phyloP scores from a whole-genome alignment of 345 rosid genomes.

The Clarkia xantiana region DNA sequence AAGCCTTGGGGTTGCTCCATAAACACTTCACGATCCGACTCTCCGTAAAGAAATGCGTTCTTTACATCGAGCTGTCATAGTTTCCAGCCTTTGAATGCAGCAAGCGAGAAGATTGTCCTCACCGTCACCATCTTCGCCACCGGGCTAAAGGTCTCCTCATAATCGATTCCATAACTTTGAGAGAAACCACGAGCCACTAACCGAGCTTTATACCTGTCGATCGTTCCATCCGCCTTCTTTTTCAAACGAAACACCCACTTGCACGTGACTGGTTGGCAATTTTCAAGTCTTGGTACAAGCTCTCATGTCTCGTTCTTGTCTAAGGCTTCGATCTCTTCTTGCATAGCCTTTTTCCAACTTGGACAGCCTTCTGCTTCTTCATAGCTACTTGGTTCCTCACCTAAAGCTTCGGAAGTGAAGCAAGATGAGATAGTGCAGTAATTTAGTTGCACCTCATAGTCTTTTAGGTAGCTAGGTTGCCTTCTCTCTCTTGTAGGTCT shows the following conservation, averaged over 20 bases:
- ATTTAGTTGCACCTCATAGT: too few relatives aligned
- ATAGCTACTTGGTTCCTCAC: too few relatives aligned
- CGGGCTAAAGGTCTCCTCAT: not conserved
- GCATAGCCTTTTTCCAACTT: not conserved
- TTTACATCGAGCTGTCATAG: not conserved
- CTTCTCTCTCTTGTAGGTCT: too few relatives aligned
- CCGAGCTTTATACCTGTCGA: not conserved
- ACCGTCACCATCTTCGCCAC: not conserved
- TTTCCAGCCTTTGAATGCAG: not conserved
- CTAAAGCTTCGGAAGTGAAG: too few relatives aligned
- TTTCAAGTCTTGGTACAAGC: too few relatives aligned
- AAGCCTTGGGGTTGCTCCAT: not conserved
- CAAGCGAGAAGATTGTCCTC: not conserved
- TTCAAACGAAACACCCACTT: not conserved
- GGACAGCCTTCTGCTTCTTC: not conserved
- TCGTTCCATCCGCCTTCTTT: not conserved
- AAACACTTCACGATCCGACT: not conserved
- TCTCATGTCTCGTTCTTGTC: too few relatives aligned
- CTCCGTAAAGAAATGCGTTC: not conserved
- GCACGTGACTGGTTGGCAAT: conserved; percentile 1
- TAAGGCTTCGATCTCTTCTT: conserved; percentile 1
- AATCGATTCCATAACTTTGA: not conserved
- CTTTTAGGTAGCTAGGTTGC: too few relatives aligned
- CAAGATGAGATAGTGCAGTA: too few relatives aligned
- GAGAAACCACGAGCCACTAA: not conserved